Conservation (phyloP, 371 early-diverging fungal species). For the Haplosporangium sp. region DNA sequence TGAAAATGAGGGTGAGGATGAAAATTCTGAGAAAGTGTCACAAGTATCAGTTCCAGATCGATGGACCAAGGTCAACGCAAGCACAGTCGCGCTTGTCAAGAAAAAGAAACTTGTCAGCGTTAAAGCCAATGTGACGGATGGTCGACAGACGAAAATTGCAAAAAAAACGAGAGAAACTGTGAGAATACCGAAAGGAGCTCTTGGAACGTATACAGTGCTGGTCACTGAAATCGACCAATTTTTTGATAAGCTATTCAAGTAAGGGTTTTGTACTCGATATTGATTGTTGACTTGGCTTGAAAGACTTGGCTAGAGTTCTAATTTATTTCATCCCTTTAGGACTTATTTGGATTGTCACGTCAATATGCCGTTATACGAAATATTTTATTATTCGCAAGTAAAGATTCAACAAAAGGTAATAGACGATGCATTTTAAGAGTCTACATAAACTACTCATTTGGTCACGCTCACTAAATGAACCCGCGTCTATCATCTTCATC, state of each 20-base stretch:
- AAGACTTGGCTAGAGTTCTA: too few species aligned
- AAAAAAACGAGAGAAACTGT: constrained; percentile 56
- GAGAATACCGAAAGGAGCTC: constrained; percentile 40
- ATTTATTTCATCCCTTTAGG: constrained; percentile 31
- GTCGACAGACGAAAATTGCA: constrained; percentile 65
- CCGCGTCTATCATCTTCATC: too few species aligned
- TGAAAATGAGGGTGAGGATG: constrained; percentile 28
- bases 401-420: constrained; percentile 77
- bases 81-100: constrained; percentile 20
- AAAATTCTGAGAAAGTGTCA: not conserved
- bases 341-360: constrained; percentile 67
- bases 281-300: not conserved
- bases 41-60: constrained; percentile 16
- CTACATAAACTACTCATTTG: too few species aligned
- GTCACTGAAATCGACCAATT: constrained; percentile 66
- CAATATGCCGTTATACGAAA: constrained; percentile 72
- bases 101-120: constrained; percentile 55
- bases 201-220: constrained; percentile 51
- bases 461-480: not conserved
- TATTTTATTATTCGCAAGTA: constrained; percentile 79
- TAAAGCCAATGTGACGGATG: constrained; percentile 46
- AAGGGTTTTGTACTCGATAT: constrained; percentile 12
- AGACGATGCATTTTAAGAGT: too few species aligned
- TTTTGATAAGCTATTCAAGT: constrained; percentile 57
- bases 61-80: not conserved